phyloP scores from a whole-genome alignment of 371 early-diverging fungal genomes.

The Rhizopus stolonifer region DNA sequence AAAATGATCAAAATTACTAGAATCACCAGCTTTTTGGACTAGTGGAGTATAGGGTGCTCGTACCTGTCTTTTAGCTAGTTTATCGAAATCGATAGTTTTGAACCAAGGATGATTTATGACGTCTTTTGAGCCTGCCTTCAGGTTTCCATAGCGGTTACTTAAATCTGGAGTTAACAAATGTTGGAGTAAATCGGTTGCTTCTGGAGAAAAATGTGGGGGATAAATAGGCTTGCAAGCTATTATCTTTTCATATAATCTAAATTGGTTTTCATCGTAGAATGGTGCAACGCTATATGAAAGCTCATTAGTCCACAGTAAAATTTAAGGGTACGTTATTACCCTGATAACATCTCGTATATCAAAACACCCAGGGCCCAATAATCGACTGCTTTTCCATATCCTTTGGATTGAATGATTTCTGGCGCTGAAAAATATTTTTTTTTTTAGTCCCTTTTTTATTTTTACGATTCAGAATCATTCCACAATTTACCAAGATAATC shows the following conservation, averaged over 20 bases:
- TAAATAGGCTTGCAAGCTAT: conserved; percentile 49
- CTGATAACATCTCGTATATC: conserved; percentile 87
- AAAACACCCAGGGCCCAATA: conserved; percentile 95
- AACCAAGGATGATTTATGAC: conserved; percentile 96
- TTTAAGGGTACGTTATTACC: conserved; percentile 37
- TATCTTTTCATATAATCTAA: conserved; percentile 91
- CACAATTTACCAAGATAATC: too few relatives aligned
- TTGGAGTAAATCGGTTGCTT: conserved; percentile 85
- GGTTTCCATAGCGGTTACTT: conserved; percentile 86
- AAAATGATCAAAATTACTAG: conserved; percentile 91
- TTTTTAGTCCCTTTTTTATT: too few relatives aligned
- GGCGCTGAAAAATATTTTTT: too few relatives aligned
- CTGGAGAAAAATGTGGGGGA: conserved; percentile 80
- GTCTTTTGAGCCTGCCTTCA: conserved; percentile 80
- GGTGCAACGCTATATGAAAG: conserved; percentile 59
- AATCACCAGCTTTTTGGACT: conserved; percentile 77
- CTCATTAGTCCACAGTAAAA: not conserved
- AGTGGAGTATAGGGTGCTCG: conserved; percentile 89
- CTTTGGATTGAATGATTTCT: conserved; percentile 79
- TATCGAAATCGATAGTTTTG: conserved; percentile 86
- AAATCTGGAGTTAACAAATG: conserved; percentile 83
- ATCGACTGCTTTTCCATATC: conserved; percentile 87
- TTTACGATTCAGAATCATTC: too few relatives aligned
- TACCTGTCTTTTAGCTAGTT: conserved; percentile 65
- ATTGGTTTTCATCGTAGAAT: conserved; percentile 91